Evolutionary conservation across 106 monocot genomes (phyloP).

Genomic region (Xerophyta viscosa): DNA sequence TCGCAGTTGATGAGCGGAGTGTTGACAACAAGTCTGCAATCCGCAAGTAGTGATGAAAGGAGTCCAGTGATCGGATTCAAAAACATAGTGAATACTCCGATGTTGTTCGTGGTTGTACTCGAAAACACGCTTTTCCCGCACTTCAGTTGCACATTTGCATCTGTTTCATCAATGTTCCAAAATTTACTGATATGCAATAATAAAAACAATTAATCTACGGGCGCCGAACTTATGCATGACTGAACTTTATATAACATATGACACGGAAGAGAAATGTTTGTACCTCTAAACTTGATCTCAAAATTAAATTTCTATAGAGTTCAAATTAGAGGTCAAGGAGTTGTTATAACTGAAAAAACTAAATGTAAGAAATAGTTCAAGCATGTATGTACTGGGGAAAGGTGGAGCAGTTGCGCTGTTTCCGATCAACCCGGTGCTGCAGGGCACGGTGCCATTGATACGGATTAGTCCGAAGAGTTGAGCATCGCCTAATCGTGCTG

Average conservation of each 20-base stretch:
- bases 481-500: conserved; percentile 14
- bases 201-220: background rate
- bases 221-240: background rate
- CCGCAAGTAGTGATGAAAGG: conserved; percentile 24
- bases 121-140: conserved; percentile 25
- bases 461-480: conserved; percentile 20
- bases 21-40: conserved; percentile 35
- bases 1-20: conserved; percentile 44
- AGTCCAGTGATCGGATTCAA: conserved; percentile 11
- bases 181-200: background rate
- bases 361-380: background rate
- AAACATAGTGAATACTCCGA: conserved; percentile 27
- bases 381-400: conserved; percentile 30
- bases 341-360: too few relatives aligned
- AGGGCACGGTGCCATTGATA: conserved; percentile 34
- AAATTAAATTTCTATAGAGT: background rate
- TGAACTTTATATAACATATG: background rate
- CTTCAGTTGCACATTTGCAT: conserved; percentile 39
- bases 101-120: conserved; percentile 25
- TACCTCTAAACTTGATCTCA: background rate
- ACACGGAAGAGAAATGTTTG: too few relatives aligned
- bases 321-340: too few relatives aligned
- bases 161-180: conserved; percentile 11
- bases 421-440: conserved; percentile 18
- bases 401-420: conserved; percentile 4